phyloP scores from a whole-genome alignment of 2,329 filamentous ascomycete genomes.

The Fusarium sp. region DNA sequence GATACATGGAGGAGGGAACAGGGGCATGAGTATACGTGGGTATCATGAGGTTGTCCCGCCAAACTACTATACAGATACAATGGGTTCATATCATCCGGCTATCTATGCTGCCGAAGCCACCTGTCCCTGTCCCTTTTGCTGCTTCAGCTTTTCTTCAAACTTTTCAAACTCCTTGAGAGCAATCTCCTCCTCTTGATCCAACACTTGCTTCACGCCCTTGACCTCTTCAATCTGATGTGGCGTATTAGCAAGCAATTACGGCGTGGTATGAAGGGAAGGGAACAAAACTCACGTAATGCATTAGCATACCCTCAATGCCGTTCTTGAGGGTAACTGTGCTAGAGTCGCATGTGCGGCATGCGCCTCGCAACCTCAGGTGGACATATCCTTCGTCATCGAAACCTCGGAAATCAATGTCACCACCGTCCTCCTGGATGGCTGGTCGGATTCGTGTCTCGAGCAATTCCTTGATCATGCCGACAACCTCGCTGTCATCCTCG shows the following conservation, averaged over 20 bases:
- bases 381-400: constrained; percentile 84
- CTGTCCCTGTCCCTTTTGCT: constrained; percentile 56
- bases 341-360: constrained; percentile 94
- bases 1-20: neutral
- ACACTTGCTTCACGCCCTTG: constrained; percentile 85
- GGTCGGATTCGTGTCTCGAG: constrained; percentile 94
- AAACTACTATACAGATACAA: constrained; percentile 38
- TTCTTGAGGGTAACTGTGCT: constrained; percentile 97
- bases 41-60: constrained; percentile 40
- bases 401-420: constrained; percentile 93
- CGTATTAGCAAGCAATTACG: constrained; percentile 41
- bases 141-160: constrained; percentile 83
- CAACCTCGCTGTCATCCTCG: constrained; percentile 90
- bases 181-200: constrained; percentile 92
- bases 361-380: constrained; percentile 85
- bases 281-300: constrained; percentile 79
- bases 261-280: neutral
- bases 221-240: constrained; percentile 87
- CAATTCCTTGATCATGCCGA: constrained; percentile 98
- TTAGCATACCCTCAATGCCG: constrained; percentile 97
- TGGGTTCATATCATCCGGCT: neutral
- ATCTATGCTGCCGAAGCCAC: constrained; percentile 24
- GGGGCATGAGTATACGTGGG: constrained; percentile 34
- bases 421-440: constrained; percentile 96
- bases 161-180: constrained; percentile 87